A percentile compares a stretch with the other conserved stretches of the same genome.
Evolutionary conservation across 2,329 filamentous ascomycete genomes (phyloP).

Genomic region (Emergomyces orientalis): DNA sequence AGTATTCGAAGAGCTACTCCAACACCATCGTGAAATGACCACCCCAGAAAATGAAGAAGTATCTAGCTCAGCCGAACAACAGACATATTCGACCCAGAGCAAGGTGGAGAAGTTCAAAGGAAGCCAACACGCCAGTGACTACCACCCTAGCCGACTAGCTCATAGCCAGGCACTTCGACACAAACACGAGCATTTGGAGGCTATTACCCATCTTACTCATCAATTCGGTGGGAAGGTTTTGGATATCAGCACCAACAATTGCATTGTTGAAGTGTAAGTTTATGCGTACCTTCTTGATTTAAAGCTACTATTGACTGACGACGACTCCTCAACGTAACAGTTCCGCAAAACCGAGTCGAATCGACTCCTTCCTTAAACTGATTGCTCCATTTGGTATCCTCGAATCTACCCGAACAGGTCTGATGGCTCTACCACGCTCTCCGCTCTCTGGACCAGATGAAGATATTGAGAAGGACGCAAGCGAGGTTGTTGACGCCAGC

Average conservation of each 20-base stretch:
- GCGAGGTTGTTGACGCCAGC: slow-evolving; percentile 91
- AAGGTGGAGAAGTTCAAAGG: slow-evolving; percentile 11
- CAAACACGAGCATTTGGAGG: slow-evolving; percentile 95
- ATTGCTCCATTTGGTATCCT: slow-evolving; percentile 90
- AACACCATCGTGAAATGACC: slow-evolving; percentile 88
- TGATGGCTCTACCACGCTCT: slow-evolving; percentile 93
- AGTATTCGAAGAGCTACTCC: slow-evolving; percentile 94
- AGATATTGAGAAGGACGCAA: slow-evolving; percentile 72
- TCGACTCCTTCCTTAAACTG: slow-evolving; percentile 96
- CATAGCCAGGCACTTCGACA: slow-evolving; percentile 83
- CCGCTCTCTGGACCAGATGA: slow-evolving; percentile 69
- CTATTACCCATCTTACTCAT: slow-evolving; percentile 91
- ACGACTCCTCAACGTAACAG: slow-evolving; percentile 34
- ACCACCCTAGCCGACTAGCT: slow-evolving; percentile 80
- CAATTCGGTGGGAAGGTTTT: slow-evolving; percentile 96
- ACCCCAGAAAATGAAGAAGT: slow-evolving; percentile 37
- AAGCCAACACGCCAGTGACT: slow-evolving; percentile 48
- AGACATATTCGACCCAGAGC: background rate
- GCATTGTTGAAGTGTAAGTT: slow-evolving; percentile 90
- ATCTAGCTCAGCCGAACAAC: slow-evolving; percentile 8
- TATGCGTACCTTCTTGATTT: slow-evolving; percentile 16
- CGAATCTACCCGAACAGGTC: slow-evolving; percentile 86
- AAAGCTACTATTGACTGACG: slow-evolving; percentile 13
- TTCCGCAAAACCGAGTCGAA: slow-evolving; percentile 84
- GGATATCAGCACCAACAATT: slow-evolving; percentile 97